A percentile compares a stretch with the other conserved stretches of the same genome.
These are phyloP conservation scores for Sordariomycetes sp. DNA, from an alignment of 2,329 filamentous ascomycete genomes.

Conservation along the genomic window DNA sequence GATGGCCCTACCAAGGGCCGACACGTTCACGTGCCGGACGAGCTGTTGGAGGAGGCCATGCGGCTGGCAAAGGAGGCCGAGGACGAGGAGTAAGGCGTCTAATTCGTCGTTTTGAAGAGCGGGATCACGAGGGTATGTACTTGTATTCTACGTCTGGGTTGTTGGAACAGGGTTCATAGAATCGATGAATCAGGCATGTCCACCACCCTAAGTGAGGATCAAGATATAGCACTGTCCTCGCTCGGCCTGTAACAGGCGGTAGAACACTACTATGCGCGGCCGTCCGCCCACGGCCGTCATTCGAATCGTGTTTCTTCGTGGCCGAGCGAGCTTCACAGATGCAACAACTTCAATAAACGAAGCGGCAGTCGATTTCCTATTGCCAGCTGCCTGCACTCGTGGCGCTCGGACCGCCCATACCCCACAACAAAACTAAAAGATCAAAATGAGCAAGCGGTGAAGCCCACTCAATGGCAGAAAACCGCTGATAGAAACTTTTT, in stretches of 20 bases:
- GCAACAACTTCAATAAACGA: too few relatives aligned
- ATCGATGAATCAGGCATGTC: conserved; percentile 3
- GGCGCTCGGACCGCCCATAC: background rate
- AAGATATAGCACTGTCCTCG: background rate
- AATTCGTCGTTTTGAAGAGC: background rate
- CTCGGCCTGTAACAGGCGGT: too few relatives aligned
- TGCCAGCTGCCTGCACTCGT: background rate
- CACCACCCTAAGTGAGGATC: background rate
- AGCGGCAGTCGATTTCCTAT: too few relatives aligned
- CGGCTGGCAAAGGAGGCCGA: conserved; percentile 82
- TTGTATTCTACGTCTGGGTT: conserved; percentile 3
- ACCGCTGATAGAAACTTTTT: background rate
- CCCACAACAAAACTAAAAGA: background rate
- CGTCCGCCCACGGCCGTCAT: too few relatives aligned
- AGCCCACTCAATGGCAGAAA: conserved; percentile 4
- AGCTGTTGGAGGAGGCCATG: conserved; percentile 84
- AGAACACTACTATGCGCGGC: too few relatives aligned
- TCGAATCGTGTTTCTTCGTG: too few relatives aligned
- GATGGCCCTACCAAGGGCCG: conserved; percentile 85
- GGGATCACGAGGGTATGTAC: conserved; percentile 2
- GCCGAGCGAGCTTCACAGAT: too few relatives aligned
- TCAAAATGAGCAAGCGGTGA: conserved; percentile 1
- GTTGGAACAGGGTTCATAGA: conserved; percentile 4
- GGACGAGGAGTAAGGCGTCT: conserved; percentile 51
- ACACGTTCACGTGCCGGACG: conserved; percentile 88